phyloP scores from a whole-genome alignment of 208 protist genomes.

The Leishmania martiniquensis region DNA sequence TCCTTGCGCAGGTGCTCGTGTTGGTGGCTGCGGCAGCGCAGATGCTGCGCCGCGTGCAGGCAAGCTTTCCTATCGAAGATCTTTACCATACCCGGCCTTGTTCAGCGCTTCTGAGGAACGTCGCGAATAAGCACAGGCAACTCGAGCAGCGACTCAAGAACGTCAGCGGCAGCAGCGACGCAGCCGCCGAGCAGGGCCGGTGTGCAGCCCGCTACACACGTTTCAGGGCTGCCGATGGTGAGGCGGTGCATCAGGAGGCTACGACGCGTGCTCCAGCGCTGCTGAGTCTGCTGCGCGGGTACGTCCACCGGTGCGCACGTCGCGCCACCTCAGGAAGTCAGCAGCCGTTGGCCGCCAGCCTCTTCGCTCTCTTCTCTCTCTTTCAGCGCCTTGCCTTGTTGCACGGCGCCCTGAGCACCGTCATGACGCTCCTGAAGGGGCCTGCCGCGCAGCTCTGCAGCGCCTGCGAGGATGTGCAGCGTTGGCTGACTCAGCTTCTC shows the following conservation, averaged over 20 bases:
- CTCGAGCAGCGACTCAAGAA: slow-evolving; percentile 12
- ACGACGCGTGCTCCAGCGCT: background rate
- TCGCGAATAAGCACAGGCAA: slow-evolving; percentile 50
- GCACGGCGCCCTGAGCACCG: slow-evolving; percentile 31
- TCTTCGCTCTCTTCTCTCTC: slow-evolving; percentile 35
- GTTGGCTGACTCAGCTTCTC: slow-evolving; percentile 42
- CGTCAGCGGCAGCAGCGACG: background rate
- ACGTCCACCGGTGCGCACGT: slow-evolving; percentile 16
- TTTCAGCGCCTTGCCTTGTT: slow-evolving; percentile 75
- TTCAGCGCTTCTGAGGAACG: slow-evolving; percentile 46
- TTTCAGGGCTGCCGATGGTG: background rate
- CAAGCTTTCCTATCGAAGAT: slow-evolving; percentile 22
- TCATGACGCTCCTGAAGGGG: background rate
- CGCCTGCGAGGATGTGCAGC: slow-evolving; percentile 27
- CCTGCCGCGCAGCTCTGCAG: slow-evolving; percentile 4
- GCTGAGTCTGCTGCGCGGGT: slow-evolving; percentile 13
- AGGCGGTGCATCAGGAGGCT: background rate
- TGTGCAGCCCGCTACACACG: background rate
- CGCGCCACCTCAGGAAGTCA: background rate
- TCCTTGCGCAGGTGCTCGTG: slow-evolving; percentile 41
- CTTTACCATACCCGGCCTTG: slow-evolving; percentile 50
- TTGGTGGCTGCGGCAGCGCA: slow-evolving; percentile 39
- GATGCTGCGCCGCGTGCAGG: slow-evolving; percentile 48
- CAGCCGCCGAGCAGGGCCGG: background rate
- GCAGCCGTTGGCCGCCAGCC: background rate